These are phyloP conservation scores for Ophiocordyceps polyrhachis-furcata DNA, from an alignment of 2,329 filamentous ascomycete species.

Conservation along the genomic window DNA sequence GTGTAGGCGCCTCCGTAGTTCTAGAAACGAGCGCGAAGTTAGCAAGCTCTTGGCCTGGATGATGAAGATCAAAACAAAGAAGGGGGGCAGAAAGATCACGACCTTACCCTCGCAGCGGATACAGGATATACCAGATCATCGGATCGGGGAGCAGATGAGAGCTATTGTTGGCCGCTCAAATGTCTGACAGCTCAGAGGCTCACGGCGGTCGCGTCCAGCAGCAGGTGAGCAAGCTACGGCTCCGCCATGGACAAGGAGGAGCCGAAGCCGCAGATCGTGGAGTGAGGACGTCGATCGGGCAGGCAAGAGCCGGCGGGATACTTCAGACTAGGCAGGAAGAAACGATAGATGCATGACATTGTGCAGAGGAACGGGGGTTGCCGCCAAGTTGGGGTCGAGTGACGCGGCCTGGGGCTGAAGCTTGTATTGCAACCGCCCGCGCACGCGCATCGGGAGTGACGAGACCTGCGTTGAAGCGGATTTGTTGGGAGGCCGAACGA, in stretches of 20 bases:
- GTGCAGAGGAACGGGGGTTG: background rate
- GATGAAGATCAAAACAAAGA: background rate
- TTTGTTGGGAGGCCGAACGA: no score
- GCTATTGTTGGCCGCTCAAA: background rate
- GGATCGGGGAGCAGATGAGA: background rate
- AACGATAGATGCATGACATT: background rate
- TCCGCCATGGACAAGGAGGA: background rate
- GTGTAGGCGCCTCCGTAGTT: conserved; percentile 54
- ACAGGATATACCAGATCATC: conserved; percentile 64
- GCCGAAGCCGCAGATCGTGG: background rate
- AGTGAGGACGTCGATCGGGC: background rate
- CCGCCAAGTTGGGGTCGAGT: background rate
- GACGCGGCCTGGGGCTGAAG: background rate
- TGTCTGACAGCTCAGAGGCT: background rate
- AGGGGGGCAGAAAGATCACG: background rate
- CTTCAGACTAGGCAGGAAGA: background rate
- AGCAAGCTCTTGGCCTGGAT: background rate
- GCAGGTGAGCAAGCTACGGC: background rate
- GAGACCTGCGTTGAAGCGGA: background rate
- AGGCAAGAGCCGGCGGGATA: background rate
- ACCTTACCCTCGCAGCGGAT: conserved; percentile 55
- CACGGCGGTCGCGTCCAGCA: background rate
- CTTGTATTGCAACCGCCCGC: background rate
- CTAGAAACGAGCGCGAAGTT: conserved; percentile 19
- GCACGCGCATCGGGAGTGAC: background rate